phyloP scores from a whole-genome alignment of 139 green algal genomes.

The Edaphochlamys debaryana region DNA sequence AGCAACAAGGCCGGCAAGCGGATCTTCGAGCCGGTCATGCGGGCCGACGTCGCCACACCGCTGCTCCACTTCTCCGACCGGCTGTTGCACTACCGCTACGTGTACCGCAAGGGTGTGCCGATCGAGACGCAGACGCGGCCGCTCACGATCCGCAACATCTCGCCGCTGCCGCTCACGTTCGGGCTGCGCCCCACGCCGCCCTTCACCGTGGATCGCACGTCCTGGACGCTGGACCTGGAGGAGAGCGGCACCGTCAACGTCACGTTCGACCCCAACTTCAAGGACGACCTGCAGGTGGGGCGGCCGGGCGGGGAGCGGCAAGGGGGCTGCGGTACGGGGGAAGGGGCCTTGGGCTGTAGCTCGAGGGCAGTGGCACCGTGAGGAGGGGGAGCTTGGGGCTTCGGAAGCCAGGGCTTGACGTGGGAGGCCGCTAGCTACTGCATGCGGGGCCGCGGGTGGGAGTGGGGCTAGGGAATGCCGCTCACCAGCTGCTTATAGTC shows the following conservation, averaged over 20 bases:
- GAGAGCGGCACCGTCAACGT: conserved; percentile 66
- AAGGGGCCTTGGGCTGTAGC: too few relatives aligned
- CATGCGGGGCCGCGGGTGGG: too few relatives aligned
- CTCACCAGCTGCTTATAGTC: too few relatives aligned
- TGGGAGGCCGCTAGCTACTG: too few relatives aligned
- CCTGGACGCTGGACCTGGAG: conserved; percentile 62
- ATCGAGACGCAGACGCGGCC: conserved; percentile 39
- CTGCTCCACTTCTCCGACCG: conserved; percentile 74
- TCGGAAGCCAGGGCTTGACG: too few relatives aligned
- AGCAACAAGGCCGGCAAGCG: conserved; percentile 24
- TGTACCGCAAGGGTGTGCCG: conserved; percentile 56
- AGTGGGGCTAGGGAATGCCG: too few relatives aligned
- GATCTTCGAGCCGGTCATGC: conserved; percentile 55
- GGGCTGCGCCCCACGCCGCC: conserved; percentile 57
- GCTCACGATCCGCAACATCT: conserved; percentile 66
- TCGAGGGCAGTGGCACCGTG: too few relatives aligned
- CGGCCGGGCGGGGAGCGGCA: too few relatives aligned
- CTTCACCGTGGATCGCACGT: conserved; percentile 68
- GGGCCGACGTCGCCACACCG: conserved; percentile 66
- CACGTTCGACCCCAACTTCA: conserved; percentile 70
- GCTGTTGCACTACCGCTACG: conserved; percentile 69
- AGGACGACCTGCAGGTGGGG: conserved; percentile 34
- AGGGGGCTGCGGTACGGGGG: too few relatives aligned
- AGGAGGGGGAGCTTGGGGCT: too few relatives aligned
- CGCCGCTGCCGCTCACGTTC: conserved; percentile 73